phyloP scores from a whole-genome alignment of 2,329 filamentous ascomycete species.

The Westerdykella aurantiaca region DNA sequence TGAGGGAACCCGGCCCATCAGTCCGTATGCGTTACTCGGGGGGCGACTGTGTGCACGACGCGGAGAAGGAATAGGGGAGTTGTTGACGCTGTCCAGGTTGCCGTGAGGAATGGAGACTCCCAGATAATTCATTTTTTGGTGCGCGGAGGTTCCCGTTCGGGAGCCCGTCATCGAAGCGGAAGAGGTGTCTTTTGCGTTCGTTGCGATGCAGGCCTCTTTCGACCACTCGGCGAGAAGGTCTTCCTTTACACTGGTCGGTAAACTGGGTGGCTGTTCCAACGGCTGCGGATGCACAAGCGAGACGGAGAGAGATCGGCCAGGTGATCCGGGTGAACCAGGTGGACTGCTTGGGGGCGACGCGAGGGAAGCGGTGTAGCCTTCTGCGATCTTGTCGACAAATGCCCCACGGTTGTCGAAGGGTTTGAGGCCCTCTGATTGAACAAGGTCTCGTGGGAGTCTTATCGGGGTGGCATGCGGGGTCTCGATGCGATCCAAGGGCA shows the following conservation, averaged over 20 bases:
- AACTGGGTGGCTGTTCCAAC: slow-evolving; percentile 37
- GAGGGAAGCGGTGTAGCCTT: slow-evolving; percentile 60
- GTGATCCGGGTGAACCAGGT: slow-evolving; percentile 53
- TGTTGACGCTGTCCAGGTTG: slow-evolving; percentile 26
- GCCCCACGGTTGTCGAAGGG: slow-evolving; percentile 70
- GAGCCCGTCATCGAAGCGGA: slow-evolving; percentile 73
- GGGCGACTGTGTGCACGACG: slow-evolving; percentile 30
- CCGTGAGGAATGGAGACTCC: slow-evolving; percentile 50
- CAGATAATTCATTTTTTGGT: slow-evolving; percentile 42
- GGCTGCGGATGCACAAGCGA: slow-evolving; percentile 48
- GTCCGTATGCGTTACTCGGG: slow-evolving; percentile 29
- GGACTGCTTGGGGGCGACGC: slow-evolving; percentile 65
- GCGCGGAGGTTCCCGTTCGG: slow-evolving; percentile 42
- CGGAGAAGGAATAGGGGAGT: slow-evolving; percentile 28
- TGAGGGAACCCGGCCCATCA: slow-evolving; percentile 27
- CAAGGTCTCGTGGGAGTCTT: slow-evolving; percentile 19
- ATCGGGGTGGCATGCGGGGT: slow-evolving; percentile 22
- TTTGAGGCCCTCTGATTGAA: slow-evolving; percentile 44
- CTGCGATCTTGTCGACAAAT: slow-evolving; percentile 68
- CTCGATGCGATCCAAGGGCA: slow-evolving; percentile 55
- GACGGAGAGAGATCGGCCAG: slow-evolving; percentile 54
- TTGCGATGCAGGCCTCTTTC: slow-evolving; percentile 64
- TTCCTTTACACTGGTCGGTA: slow-evolving; percentile 64
- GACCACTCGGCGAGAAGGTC: slow-evolving; percentile 77
- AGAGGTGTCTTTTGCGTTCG: slow-evolving; percentile 62